Percentiles rank a stretch among this genome's conserved stretches.
phyloP scores from a whole-genome alignment of 768 basidiomycete species.

The Mycena indigotica region DNA sequence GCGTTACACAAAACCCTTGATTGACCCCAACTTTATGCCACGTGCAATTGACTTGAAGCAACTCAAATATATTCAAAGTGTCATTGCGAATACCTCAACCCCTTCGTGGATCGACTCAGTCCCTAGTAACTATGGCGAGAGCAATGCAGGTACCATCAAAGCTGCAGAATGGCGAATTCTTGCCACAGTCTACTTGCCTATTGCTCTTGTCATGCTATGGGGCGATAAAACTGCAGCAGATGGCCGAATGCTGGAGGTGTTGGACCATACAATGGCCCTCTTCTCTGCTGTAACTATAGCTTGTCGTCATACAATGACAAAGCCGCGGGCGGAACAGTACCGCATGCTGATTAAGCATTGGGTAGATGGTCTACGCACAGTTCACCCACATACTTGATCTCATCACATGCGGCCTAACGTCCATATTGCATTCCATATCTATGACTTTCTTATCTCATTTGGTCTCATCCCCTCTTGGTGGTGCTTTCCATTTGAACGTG shows the following conservation, averaged over 20 bases:
- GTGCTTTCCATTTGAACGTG: no score
- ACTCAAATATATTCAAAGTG: constrained; percentile 17
- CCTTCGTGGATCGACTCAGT: constrained; percentile 21
- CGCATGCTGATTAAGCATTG: constrained; percentile 25
- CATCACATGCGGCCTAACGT: constrained; percentile 25
- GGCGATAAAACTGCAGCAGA: no score
- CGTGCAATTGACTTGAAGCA: constrained; percentile 13
- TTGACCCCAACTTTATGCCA: constrained; percentile 7
- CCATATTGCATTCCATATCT: constrained; percentile 37
- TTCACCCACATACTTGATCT: constrained; percentile 29
- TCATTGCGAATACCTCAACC: constrained; percentile 11
- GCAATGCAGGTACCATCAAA: constrained; percentile 31
- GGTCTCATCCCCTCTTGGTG: constrained; percentile 43
- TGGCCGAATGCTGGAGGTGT: no score
- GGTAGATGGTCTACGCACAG: constrained; percentile 24
- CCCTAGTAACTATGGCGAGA: constrained; percentile 26
- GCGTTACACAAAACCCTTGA: constrained; percentile 11
- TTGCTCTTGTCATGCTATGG: no score
- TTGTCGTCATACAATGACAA: constrained; percentile 23
- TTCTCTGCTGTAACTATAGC: constrained; percentile 30
- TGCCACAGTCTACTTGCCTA: no score
- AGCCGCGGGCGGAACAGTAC: constrained; percentile 17
- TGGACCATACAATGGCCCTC: constrained; percentile 33
- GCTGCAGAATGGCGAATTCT: no score
- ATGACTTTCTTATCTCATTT: constrained; percentile 38